These are phyloP conservation scores for Metschnikowia bowlesiae DNA, from an alignment of 805 yeast species.

Conservation along the genomic window DNA sequence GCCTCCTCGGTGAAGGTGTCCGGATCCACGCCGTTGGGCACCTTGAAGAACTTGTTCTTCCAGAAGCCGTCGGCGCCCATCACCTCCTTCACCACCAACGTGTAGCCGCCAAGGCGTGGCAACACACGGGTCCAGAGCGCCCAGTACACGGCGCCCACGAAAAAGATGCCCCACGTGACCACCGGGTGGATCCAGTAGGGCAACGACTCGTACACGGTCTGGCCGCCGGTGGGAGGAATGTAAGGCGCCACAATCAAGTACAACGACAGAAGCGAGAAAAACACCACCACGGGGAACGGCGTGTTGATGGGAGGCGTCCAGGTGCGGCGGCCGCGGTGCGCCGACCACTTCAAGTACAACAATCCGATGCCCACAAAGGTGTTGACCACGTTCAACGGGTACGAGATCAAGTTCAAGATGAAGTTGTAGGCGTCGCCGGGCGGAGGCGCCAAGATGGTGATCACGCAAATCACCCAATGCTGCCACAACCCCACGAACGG, in stretches of 20 bases:
- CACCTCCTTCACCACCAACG: conserved; percentile 48
- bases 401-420: conserved; percentile 72
- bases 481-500: conserved; percentile 71
- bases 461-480: conserved; percentile 71
- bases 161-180: conserved; percentile 75
- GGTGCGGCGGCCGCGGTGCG: conserved; percentile 42
- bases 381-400: conserved; percentile 76
- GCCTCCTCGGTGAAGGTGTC: conserved; percentile 16
- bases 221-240: conserved; percentile 65
- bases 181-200: conserved; percentile 82
- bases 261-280: conserved; percentile 61
- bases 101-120: conserved; percentile 54
- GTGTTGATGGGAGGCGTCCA: conserved; percentile 77
- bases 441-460: conserved; percentile 69
- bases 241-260: conserved; percentile 75
- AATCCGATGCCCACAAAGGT: conserved; percentile 60
- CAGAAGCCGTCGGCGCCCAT: conserved; percentile 68
- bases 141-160: conserved; percentile 64
- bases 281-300: conserved; percentile 54
- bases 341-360: conserved; percentile 52
- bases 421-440: conserved; percentile 87
- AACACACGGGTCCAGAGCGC: conserved; percentile 53
- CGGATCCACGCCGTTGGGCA: conserved; percentile 19
- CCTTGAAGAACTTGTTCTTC: conserved; percentile 53
- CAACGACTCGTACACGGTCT: conserved; percentile 60